Base-by-base conservation (phyloP, 495 filamentous ascomycete genomes). In the Xylaria longipes region DNA sequence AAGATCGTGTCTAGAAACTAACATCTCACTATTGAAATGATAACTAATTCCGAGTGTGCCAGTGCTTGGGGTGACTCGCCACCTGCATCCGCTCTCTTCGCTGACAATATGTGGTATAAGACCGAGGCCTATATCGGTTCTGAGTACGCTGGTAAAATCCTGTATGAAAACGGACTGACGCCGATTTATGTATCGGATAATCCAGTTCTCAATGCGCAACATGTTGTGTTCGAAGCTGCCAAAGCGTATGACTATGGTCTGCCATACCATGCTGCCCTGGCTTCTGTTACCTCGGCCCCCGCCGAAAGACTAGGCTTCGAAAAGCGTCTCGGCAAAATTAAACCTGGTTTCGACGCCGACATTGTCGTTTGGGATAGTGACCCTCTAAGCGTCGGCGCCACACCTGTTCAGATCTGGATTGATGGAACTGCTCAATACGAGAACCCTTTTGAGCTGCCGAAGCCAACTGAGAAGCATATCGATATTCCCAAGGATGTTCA, bases 351-450 rank as follows among this genome's bases (percentile, higher is more conserved):
- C 69, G 90, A 92, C 75, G 90, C 89, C 27, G 90, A 92, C 73
- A 68, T 92, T 27, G 90, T 90, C 2, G 84, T 91, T 11, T 92
- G 89, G 89, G 89, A 91, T 73, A 87, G 84, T 58, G 88, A 92
- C 74, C 90, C 90, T 37, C 78, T 92, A 6, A 84, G 83, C 50
- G 83, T 88, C 0, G 90, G 90, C 12, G 89, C 89, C 1, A 81
- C 89, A 6, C 88, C 90, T 0, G 77, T 87, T 1, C 88, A 91
- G 69, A 88, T 92, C 3, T 92, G 86, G 84, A 89, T 92, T 70
- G 90, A 92, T 74, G 89, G 90, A 7, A 87, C 80, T 15, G 81
- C 84, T 3, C 83, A 85, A 62, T 84, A 84, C 31, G 81, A 86
- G n/a, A 64, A 82, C 17, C 82, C 80, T 20, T 75, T 84, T 65